Percentiles rank a stretch among this genome's conserved stretches.
phyloP scores from a whole-genome alignment of 495 filamentous ascomycete species.

The Parachaetomium inaequale region DNA sequence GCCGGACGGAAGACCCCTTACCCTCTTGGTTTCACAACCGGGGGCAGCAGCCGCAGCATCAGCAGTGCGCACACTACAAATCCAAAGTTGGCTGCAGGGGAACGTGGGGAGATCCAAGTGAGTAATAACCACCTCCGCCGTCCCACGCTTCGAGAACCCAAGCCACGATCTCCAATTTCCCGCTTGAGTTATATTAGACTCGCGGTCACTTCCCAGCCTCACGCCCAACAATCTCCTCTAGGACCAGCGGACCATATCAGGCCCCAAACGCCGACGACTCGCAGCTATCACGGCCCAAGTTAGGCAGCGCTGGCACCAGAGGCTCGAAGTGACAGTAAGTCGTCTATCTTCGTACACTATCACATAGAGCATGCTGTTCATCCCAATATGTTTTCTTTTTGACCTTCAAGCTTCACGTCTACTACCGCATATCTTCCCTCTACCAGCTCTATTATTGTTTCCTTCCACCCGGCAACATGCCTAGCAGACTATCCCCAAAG shows the following conservation, averaged over 20 bases:
- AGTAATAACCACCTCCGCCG: neutral
- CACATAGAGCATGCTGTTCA: too few relatives aligned
- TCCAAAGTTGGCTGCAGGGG: too few relatives aligned
- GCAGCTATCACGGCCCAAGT: constrained; percentile 3
- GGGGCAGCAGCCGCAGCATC: neutral
- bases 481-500: constrained; percentile 1
- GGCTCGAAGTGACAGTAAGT: neutral
- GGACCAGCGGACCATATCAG: neutral
- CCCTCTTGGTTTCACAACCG: neutral
- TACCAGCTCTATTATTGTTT: neutral
- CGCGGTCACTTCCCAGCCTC: neutral
- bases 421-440: neutral
- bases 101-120: too few relatives aligned
- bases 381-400: too few relatives aligned
- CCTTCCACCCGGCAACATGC: constrained; percentile 2
- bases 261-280: neutral
- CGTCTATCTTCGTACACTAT: neutral
- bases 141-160: neutral
- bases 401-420: neutral
- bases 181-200: neutral
- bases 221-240: neutral
- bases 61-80: neutral
- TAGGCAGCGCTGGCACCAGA: neutral
- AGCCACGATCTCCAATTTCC: neutral
- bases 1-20: neutral